Conservation (phyloP, 306 rosid species). For the Dalbergia oliveri region DNA sequence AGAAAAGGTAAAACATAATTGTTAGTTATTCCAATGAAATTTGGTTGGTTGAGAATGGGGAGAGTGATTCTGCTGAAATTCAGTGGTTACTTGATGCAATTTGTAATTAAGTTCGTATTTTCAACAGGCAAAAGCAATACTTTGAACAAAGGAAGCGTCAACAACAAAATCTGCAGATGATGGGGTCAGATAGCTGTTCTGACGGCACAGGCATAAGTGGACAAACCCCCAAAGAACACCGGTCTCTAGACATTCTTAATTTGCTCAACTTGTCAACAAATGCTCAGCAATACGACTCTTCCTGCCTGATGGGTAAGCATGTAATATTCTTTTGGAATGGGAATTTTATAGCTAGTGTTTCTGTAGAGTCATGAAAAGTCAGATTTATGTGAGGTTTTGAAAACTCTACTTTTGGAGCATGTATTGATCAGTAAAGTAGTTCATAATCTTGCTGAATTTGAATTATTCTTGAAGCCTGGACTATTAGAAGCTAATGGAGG, state of each 20-base stretch:
- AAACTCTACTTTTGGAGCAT: constrained; percentile 9
- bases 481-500: constrained; percentile 22
- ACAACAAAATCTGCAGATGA: constrained; percentile 65
- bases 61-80: constrained; percentile 21
- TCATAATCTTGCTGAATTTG: constrained; percentile 5
- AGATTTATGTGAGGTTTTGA: constrained; percentile 10
- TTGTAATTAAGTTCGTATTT: constrained; percentile 37
- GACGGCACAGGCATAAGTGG: constrained; percentile 50
- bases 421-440: constrained; percentile 6
- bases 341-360: constrained; percentile 22
- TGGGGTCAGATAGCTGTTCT: constrained; percentile 53
- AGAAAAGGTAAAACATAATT: constrained; percentile 63
- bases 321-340: constrained; percentile 12
- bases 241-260: constrained; percentile 84
- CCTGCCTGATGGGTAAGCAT: constrained; percentile 57
- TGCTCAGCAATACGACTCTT: constrained; percentile 56
- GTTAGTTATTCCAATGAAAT: constrained; percentile 19
- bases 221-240: constrained; percentile 61
- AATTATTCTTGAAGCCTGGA: constrained; percentile 4
- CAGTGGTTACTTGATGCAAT: constrained; percentile 23
- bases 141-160: constrained; percentile 90
- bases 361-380: constrained; percentile 29
- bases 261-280: constrained; percentile 70
- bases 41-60: constrained; percentile 32
- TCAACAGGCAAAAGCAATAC: constrained; percentile 87